phyloP scores from a whole-genome alignment of 768 basidiomycete genomes.

The Cystofilobasidium ferigula region DNA sequence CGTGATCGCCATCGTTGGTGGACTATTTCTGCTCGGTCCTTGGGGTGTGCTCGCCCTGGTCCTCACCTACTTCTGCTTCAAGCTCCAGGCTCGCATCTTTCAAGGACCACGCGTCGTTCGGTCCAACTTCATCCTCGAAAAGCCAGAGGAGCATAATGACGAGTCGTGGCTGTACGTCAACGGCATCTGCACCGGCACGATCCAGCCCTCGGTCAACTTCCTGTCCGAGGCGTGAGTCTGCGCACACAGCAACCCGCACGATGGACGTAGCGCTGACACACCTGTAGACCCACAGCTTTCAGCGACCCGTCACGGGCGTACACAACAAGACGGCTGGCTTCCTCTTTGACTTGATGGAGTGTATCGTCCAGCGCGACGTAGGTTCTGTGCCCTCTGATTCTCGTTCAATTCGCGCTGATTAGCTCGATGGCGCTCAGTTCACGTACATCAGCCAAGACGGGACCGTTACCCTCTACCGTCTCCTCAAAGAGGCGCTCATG shows the following conservation, averaged over 20 bases:
- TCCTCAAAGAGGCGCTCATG: constrained; percentile 26
- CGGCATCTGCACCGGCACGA: constrained; percentile 7
- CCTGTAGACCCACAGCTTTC: constrained; percentile 19
- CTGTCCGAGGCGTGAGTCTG: constrained; percentile 4
- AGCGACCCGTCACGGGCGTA: constrained; percentile 29
- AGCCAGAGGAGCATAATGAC: background rate
- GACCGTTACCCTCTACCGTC: background rate
- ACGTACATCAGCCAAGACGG: background rate
- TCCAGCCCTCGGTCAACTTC: background rate
- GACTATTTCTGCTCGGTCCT: background rate
- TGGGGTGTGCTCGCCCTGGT: background rate
- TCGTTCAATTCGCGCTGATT: background rate
- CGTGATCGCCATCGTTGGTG: background rate
- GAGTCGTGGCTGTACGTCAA: constrained; percentile 4
- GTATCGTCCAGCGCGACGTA: constrained; percentile 32
- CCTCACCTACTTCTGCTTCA: background rate
- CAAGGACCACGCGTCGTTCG: background rate
- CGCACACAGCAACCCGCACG: background rate
- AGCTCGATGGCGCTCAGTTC: background rate
- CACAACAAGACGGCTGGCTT: constrained; percentile 32
- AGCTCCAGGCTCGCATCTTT: background rate
- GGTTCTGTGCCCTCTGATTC: background rate
- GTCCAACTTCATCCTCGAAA: background rate
- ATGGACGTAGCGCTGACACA: background rate
- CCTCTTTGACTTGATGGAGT: constrained; percentile 33